A percentile compares a stretch with the other conserved stretches of the same genome.
Conservation (phyloP, 257 asterid genomes). For the Ligustrum vulgare region DNA sequence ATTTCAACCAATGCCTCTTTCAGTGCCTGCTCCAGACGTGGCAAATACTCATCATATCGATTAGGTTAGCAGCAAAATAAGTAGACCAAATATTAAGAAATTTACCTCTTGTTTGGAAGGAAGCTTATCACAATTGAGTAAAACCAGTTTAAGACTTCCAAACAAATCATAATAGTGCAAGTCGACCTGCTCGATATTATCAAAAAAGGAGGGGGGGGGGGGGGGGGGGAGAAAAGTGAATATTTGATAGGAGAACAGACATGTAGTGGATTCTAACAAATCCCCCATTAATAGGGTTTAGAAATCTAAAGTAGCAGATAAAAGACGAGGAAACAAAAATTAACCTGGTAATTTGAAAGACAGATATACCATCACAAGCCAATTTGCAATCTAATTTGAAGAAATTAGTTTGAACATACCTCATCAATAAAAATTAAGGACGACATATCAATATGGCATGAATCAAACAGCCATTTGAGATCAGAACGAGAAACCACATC, state of each 20-base stretch:
- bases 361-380: constrained; percentile 6
- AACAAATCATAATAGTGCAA: constrained; percentile 68
- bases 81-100: not conserved
- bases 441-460: constrained; percentile 68
- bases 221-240: constrained; percentile 14
- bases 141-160: constrained; percentile 77
- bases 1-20: constrained; percentile 71
- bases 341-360: constrained; percentile 7
- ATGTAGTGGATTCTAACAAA: not conserved
- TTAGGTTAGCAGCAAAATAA: constrained; percentile 24
- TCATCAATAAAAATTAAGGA: constrained; percentile 69
- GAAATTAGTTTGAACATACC: constrained; percentile 38
- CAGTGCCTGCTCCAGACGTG: constrained; percentile 51
- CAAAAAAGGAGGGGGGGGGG: too few species aligned
- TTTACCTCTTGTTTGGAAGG: constrained; percentile 72
- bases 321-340: constrained; percentile 1
- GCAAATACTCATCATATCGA: constrained; percentile 23
- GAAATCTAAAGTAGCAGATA: not conserved
- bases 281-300: not conserved
- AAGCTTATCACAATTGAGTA: constrained; percentile 57
- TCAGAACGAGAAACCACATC: constrained; percentile 52
- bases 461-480: constrained; percentile 68
- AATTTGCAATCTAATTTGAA: constrained; percentile 9
- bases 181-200: constrained; percentile 58
- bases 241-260: constrained; percentile 1